Evolutionary conservation across 768 basidiomycete species (phyloP), one percentile per base, ranked within the genome.

Genomic region (Psilocybe cubensis): DNA sequence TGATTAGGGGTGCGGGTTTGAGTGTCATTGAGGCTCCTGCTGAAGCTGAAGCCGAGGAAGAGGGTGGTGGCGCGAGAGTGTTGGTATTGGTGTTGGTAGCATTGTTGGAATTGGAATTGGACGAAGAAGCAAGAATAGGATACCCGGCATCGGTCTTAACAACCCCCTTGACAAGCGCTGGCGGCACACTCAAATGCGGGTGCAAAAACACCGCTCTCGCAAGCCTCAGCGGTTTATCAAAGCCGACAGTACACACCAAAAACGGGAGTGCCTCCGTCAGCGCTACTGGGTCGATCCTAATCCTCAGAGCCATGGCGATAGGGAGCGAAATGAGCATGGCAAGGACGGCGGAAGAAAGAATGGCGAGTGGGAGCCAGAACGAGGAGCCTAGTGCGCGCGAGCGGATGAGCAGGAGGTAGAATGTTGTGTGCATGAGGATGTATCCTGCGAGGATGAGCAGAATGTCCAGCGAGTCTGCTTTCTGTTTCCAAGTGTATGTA

Each of bases 251-350:
- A 72, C 96, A 96, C 31, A 99, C 96, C 46, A 98, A 79, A 86
- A 98, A 98, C 0, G 97, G 97, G 0, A 99, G 83, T 0, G 97
- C 96, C 72, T 99, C 97, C 9, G 92, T 94, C 49, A 99, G 81
- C 9, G 89, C 88, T 52, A 98, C 89, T 1, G 94, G 94, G 70
- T 98, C 96, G 63, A 99, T 88, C 18, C 88, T 89, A 57, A 99
- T 93, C 63, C 82, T 80, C 56, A 98, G 79, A 11, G 82, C 71
- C 72, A 83, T 77, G 7, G 87, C 87, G 51, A 89, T 82, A 12
- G 96, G 89, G 5, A 98, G 82, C 11, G 93, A 83, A 52, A 94
- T 78, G 53, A 99, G 82, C 68, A 98, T 88, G 0, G 92, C 89
- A 60, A 96, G 88, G 59, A 88, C 79, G 11, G 88, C 85, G 8